A percentile compares a stretch with the other conserved stretches of the same genome.
phyloP scores from a whole-genome alignment of 1,284 basidiomycete genomes.

The Irpex sp. region DNA sequence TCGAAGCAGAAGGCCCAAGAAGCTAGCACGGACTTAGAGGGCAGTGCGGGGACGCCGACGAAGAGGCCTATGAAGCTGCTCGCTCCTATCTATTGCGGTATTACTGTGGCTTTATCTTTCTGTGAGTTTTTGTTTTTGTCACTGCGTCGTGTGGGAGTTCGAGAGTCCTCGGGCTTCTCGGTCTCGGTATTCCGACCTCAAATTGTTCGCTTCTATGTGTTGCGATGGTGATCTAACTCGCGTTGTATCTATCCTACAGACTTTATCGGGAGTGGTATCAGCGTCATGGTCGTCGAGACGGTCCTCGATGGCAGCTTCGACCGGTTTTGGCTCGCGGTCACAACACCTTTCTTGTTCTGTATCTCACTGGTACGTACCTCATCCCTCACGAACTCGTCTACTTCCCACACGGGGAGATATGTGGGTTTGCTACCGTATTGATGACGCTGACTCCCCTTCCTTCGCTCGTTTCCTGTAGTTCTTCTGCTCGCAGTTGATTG shows the following conservation, averaged over 20 bases:
- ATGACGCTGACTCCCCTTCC: background rate
- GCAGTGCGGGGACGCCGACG: slow-evolving; percentile 35
- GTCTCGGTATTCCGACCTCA: background rate
- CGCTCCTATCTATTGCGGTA: slow-evolving; percentile 72
- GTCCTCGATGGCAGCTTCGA: slow-evolving; percentile 57
- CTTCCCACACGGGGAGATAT: background rate
- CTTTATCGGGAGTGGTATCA: slow-evolving; percentile 55
- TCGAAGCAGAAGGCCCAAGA: background rate
- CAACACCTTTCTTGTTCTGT: slow-evolving; percentile 65
- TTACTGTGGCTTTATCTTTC: slow-evolving; percentile 56
- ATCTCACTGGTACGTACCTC: slow-evolving; percentile 55
- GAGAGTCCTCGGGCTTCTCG: background rate
- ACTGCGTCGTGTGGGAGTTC: no score
- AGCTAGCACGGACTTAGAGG: slow-evolving; percentile 26
- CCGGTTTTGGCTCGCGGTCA: slow-evolving; percentile 60
- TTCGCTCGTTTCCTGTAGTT: slow-evolving; percentile 34
- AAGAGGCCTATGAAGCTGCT: slow-evolving; percentile 62
- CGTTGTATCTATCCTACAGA: slow-evolving; percentile 30
- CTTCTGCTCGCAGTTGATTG: slow-evolving; percentile 57
- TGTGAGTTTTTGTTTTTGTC: slow-evolving; percentile 37
- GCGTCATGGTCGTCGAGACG: slow-evolving; percentile 57
- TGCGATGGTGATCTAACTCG: no score
- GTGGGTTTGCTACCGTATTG: no score
- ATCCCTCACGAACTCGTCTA: background rate
- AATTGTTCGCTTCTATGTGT: no score